Base-by-base conservation (phyloP, 345 rosid species). In the Corymbia maculata region DNA sequence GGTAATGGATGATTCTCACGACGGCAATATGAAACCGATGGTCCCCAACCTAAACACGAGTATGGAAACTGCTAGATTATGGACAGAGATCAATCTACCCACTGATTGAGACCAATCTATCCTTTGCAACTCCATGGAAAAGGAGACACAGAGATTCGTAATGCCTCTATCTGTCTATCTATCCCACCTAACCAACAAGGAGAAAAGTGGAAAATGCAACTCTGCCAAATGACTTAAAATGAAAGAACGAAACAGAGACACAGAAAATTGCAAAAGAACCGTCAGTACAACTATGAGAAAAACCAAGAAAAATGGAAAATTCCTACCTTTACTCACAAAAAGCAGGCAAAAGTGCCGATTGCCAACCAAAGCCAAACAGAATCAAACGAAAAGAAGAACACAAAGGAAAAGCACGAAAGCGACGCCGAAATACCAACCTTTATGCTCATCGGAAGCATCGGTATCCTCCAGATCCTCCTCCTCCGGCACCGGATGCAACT, bases 401-500 rank as follows among this genome's bases (percentile, higher is more conserved):
- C 42, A 70, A 32, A 30, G 82, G 47, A 17, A 70, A 70, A 36
- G 82, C 47, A 70, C 47, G 82, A 70, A 70, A 70, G 82, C 47
- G 9, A 75, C 47, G 6, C 82, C 82, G 4, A 75, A 36, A 36
- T 49, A 75, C 82, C 9, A 26, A 88, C 89, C 89, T 85, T 66
- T 80, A 22, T 42, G 85, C 52, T 88, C 86, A 82, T 93, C 94
- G 85, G 90, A 91, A 21, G 91, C 94, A 66, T 93, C 97, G 55
- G 89, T 91, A 87, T 88, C 89, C 87, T 94, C 96, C 86, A 86
- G 92, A 52, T 93, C 95, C 82, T 95, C 95, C 85, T 94, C 97
- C 88, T 95, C 97, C 30, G 96, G 94, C 55, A 95, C 95, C 36
- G 95, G 93, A 52, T 90, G 94, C 82, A 94, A 88, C 87, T 92